A percentile compares a stretch with the other conserved stretches of the same genome.
Conservation (phyloP, 2,329 filamentous ascomycete species). For the Cytospora piceae region DNA sequence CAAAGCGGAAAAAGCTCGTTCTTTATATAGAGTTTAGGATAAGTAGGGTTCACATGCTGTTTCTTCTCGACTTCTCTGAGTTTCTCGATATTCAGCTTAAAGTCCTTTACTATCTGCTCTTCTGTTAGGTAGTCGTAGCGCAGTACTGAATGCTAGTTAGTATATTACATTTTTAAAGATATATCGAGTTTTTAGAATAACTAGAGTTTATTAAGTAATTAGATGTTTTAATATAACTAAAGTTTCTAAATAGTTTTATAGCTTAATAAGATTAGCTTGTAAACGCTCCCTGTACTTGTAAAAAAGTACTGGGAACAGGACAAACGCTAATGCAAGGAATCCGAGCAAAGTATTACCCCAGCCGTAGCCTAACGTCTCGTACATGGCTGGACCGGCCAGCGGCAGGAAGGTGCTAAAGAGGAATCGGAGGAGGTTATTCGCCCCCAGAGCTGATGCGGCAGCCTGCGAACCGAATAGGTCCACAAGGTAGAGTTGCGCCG, state of each 20-base stretch:
- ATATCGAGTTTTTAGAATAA: too few species aligned
- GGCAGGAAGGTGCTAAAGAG: conserved; percentile 62
- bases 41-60: conserved; percentile 21
- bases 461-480: conserved; percentile 48
- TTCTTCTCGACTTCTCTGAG: conserved; percentile 12
- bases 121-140: conserved; percentile 36
- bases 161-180: too few species aligned
- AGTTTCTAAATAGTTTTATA: too few species aligned
- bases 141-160: conserved; percentile 37
- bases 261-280: conserved; percentile 28
- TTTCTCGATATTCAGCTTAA: conserved; percentile 12
- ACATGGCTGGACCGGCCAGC: conserved; percentile 51
- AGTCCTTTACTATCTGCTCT: conserved; percentile 25
- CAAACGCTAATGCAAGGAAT: conserved; percentile 45
- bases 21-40: conserved; percentile 9
- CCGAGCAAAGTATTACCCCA: conserved; percentile 42
- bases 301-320: conserved; percentile 44
- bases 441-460: conserved; percentile 42
- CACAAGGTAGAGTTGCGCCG: conserved; percentile 53
- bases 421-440: conserved; percentile 51
- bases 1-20: conserved; percentile 19
- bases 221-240: too few species aligned
- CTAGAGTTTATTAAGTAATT: too few species aligned
- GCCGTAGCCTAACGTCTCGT: conserved; percentile 7
- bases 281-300: conserved; percentile 44